Base-by-base conservation (phyloP, 2,329 filamentous ascomycete species). In the Botrytis galanthina region DNA sequence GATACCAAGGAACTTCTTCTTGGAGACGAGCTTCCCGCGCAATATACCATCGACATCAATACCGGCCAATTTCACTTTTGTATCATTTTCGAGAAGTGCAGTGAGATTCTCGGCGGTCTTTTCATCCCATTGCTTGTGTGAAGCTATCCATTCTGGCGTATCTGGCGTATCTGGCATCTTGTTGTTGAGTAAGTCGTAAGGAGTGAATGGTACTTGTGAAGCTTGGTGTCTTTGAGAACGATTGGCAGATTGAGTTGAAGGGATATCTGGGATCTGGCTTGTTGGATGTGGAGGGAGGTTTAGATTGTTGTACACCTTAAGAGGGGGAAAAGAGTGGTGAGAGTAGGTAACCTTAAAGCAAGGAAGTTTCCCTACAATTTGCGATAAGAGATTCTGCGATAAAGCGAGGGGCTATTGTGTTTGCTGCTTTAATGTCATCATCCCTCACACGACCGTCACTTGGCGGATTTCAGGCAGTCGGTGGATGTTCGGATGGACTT, bases 1-100 rank as follows among this genome's bases (percentile, higher is more conserved):
- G 71, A 97, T 88, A 44, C 92, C 93, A 54, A 97, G 85, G 83
- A 98, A 97, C 84, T 98, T 97, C 81, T 91, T 92, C 87, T 97
- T 97, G 78, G 93, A 93, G 83, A 97, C 90, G 75, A 97, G 87
- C 84, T 98, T 98, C 78, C 94, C 94, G 73, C 94, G 93, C 72
- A 97, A 86, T 70, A 94, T 89, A 76, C 94, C 94, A 81, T 98
- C 94, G 73, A 95, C 92, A 81, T 98, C 94, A 75, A 96, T 84
- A 59, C 94, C 95, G 16, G 93, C 94, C 59, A 98, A 88, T 83
- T 97, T 98, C 83, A 97, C 92, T 80, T 92, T 91, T 69, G 84
- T 87, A 82, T 97, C 94, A 80, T 91, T 79, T 76, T 88, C 84
- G 75, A 96, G 90, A 70, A 95, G 83, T 72, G 87, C 82, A 35